phyloP scores from a whole-genome alignment of 257 asterid species.

The Eustoma russellianum region DNA sequence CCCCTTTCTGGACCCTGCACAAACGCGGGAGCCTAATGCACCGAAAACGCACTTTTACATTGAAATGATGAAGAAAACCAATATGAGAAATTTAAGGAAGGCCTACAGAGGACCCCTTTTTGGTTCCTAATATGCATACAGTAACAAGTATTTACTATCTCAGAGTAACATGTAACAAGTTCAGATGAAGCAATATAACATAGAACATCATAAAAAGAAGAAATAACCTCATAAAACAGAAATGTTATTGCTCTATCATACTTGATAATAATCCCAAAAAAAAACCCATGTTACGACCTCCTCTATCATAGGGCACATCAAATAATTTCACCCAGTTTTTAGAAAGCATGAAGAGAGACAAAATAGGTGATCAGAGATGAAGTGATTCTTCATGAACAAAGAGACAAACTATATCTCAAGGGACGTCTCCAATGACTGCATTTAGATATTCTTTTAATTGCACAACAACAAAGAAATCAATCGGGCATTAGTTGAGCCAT shows the following conservation, averaged over 20 bases:
- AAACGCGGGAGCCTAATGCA: too few species aligned
- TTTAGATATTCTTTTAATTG: constrained; percentile 22
- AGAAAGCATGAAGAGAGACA: constrained; percentile 2
- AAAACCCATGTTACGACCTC: not conserved
- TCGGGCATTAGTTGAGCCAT: constrained; percentile 18
- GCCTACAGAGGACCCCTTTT: too few species aligned
- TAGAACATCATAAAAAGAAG: not conserved
- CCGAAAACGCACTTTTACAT: too few species aligned
- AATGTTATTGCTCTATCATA: too few species aligned
- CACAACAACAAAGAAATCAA: constrained; percentile 20
- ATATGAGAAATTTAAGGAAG: too few species aligned
- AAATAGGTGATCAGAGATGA: constrained; percentile 6
- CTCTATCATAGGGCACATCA: not conserved
- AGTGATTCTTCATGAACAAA: constrained; percentile 11
- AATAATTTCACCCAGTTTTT: not conserved
- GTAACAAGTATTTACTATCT: too few species aligned
- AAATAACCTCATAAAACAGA: too few species aligned
- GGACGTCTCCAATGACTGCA: constrained; percentile 15
- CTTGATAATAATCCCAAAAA: not conserved
- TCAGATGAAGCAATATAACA: not conserved
- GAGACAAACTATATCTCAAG: constrained; percentile 26
- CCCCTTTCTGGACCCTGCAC: too few species aligned
- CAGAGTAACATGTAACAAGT: not conserved
- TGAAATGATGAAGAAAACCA: too few species aligned
- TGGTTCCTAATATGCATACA: too few species aligned